Conservation (phyloP, 371 early-diverging fungal genomes). For the Caulochytrium protostelioides region DNA sequence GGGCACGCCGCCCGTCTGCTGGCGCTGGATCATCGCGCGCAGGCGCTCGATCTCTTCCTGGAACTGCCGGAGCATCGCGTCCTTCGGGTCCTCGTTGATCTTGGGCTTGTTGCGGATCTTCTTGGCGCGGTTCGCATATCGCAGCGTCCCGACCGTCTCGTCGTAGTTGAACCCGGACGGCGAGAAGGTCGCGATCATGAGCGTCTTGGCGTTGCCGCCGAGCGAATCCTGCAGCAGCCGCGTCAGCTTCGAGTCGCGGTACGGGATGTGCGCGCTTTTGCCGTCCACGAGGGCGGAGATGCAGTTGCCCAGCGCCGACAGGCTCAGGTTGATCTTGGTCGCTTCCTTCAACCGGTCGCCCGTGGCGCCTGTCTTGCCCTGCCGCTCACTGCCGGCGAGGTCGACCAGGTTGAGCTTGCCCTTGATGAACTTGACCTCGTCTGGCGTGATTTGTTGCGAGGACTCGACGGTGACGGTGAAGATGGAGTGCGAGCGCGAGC, state of each 20-base stretch:
- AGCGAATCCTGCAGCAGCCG: constrained; percentile 48
- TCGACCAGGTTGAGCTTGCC: constrained; percentile 69
- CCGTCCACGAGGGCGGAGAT: constrained; percentile 75
- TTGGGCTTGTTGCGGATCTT: constrained; percentile 57
- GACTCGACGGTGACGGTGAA: constrained; percentile 37
- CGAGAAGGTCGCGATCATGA: constrained; percentile 65
- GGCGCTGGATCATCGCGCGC: constrained; percentile 14
- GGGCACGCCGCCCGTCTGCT: constrained; percentile 11
- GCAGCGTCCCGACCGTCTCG: constrained; percentile 60
- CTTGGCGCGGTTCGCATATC: constrained; percentile 78
- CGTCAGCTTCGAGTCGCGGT: constrained; percentile 72
- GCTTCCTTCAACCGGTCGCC: constrained; percentile 78
- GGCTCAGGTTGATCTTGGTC: constrained; percentile 77
- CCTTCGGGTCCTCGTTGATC: constrained; percentile 28
- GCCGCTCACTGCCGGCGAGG: constrained; percentile 87
- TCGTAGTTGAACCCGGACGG: constrained; percentile 51
- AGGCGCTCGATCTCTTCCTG: constrained; percentile 30
- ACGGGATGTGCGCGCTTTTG: constrained; percentile 57
- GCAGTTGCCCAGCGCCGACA: constrained; percentile 86
- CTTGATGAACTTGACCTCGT: constrained; percentile 12
- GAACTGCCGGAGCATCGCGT: constrained; percentile 24
- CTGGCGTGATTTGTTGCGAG: too few species aligned
- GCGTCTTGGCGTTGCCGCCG: constrained; percentile 36
- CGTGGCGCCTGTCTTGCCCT: constrained; percentile 48
- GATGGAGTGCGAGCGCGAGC: constrained; percentile 42